These are phyloP conservation scores for Botryosphaeria agaves DNA, from an alignment of 2,329 filamentous ascomycete genomes.

Conservation along the genomic window DNA sequence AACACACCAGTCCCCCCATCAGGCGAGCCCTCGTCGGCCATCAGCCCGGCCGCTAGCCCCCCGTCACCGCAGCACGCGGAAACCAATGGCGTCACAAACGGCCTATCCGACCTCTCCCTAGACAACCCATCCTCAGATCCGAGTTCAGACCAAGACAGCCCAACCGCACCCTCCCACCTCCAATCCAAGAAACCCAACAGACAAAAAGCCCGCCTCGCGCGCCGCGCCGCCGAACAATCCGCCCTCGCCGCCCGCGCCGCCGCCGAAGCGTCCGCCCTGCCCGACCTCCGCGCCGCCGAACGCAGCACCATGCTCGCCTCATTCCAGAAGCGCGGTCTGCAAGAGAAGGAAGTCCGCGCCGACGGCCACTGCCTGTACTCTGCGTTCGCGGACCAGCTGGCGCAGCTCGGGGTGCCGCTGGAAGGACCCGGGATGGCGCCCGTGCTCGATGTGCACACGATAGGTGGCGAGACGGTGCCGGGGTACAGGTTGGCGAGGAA, in stretches of 20 bases:
- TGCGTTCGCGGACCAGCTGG: slow-evolving; percentile 72
- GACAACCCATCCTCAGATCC: background rate
- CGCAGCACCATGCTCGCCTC: slow-evolving; percentile 49
- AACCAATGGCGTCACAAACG: background rate
- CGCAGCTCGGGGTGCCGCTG: slow-evolving; percentile 19
- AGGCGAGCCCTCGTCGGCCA: background rate
- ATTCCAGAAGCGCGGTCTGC: slow-evolving; percentile 46
- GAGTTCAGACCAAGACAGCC: slow-evolving; percentile 3
- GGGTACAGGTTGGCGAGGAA: slow-evolving; percentile 50
- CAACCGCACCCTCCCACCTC: slow-evolving; percentile 5
- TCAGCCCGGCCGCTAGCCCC: no score
- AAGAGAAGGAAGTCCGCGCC: slow-evolving; percentile 64
- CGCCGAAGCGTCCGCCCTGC: slow-evolving; percentile 56
- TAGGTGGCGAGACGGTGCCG: slow-evolving; percentile 10
- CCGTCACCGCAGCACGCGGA: background rate
- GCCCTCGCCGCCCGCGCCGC: slow-evolving; percentile 50
- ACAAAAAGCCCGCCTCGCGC: slow-evolving; percentile 78
- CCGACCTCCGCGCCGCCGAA: slow-evolving; percentile 56
- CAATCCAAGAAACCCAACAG: slow-evolving; percentile 61
- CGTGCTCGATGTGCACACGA: slow-evolving; percentile 7
- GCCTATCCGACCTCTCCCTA: background rate
- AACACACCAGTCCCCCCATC: no score
- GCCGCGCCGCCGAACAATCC: slow-evolving; percentile 71
- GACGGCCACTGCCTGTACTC: slow-evolving; percentile 95
- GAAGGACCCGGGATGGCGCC: slow-evolving; percentile 16